Percentiles rank a stretch among this genome's conserved stretches.
Conservation (phyloP, 108 stramenopile species). For the Fragilariopsis cylindrus region DNA sequence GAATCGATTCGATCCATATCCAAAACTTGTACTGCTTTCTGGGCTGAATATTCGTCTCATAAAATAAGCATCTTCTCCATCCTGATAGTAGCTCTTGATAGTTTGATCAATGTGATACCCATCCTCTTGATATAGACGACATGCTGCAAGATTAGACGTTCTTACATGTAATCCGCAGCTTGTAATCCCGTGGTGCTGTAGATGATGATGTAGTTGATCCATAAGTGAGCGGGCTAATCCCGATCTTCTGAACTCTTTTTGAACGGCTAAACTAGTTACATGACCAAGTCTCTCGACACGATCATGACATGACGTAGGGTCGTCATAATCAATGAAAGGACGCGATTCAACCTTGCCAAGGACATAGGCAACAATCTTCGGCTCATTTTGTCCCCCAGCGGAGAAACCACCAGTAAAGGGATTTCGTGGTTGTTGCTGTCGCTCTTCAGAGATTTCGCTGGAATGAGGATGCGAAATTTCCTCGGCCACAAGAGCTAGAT, state of each 20-base stretch:
- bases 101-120: constrained; percentile 73
- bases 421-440: constrained; percentile 10
- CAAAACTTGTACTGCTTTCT: neutral
- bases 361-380: constrained; percentile 84
- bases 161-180: constrained; percentile 83
- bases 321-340: constrained; percentile 17
- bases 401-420: constrained; percentile 5
- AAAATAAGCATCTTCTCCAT: constrained; percentile 91
- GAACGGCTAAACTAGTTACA: constrained; percentile 84
- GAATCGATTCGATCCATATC: constrained; percentile 22
- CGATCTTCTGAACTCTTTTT: constrained; percentile 64
- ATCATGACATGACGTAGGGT: constrained; percentile 14
- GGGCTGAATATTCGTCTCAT: constrained; percentile 68
- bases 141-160: constrained; percentile 70
- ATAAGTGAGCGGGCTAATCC: constrained; percentile 78
- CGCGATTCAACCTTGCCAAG: constrained; percentile 80
- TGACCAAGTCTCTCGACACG: constrained; percentile 61
- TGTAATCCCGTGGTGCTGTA: constrained; percentile 51
- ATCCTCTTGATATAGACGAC: constrained; percentile 59
- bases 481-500: constrained; percentile 82
- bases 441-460: neutral
- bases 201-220: constrained; percentile 78
- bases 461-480: constrained; percentile 13
- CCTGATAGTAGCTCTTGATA: constrained; percentile 76
- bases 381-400: constrained; percentile 17